Evolutionary conservation across 2,329 filamentous ascomycete genomes (phyloP), one percentile per base, ranked within the genome.

Genomic region (Fusarium sp.): DNA sequence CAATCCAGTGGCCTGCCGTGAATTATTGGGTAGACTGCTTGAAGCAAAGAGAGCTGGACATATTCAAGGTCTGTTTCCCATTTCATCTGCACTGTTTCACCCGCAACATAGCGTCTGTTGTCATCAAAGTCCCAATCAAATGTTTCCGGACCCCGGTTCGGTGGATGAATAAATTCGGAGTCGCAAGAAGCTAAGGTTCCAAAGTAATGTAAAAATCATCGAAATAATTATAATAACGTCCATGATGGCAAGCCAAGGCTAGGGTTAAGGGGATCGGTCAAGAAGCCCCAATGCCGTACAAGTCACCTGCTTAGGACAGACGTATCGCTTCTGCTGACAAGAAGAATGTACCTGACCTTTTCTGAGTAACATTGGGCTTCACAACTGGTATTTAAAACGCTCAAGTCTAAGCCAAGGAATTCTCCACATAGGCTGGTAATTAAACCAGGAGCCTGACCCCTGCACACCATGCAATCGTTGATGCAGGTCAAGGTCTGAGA

Each of bases 51-150:
- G 7, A 55, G 41, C 0, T 13, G 0, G 18, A 47, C 1, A 4
- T 33, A 6, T 0, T 56, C 42, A 1, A 47, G 20, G 3, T 57
- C 28, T 1, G 28, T 51, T 15, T 28, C 30, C 54, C 54, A 52
- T 4, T 52, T 15, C 3, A 57, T 6, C 7, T 31, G 18, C 2
- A 54, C 34, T 1, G 3, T 6, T 2, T 34, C 7, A 0, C 56
- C 56, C 2, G 15, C 38, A 0, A 0, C 0, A 23, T 28, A 55
- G 2, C 7, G 7, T 9, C 10, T 8, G 11, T 58, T 58, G 1
- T 33, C 1, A 2, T 10, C 8, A 0, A 6, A 6, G 2, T 4
- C 23, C 3, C 3, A 0, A 20, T 6, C 2, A 0, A 44, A 33
- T 3, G 42, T 0, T 3, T n/a, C 16, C 0, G 1, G 2, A 4